Base-by-base conservation (phyloP, 441 rosid species). In the Jatropha multifida region DNA sequence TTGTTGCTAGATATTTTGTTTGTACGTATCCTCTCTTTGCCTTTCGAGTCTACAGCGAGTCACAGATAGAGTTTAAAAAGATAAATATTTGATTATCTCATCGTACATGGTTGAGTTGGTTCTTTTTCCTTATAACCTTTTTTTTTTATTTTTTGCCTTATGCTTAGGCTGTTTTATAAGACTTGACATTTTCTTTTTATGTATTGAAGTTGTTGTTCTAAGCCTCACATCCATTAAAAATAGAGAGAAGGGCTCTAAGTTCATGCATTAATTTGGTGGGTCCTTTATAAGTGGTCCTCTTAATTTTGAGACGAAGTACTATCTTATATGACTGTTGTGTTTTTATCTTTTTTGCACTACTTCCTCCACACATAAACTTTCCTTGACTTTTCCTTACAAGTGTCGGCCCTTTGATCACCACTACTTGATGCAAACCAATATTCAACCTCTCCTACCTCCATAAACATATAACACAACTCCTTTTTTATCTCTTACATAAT, bases 391-490 rank as follows among this genome's bases (percentile, higher is more conserved):
- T 55, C 58, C 73, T 77, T 69, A 32, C 55, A 54, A 46, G 13
- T 14, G 81, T 74, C 75, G 84, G 86, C 13, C 84, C 81, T 65
- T 76, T 71, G 76, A 78, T 49, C 41, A 40, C 61, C 69, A 69
- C 80, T 23, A 12, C 7, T 67, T 63, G 63, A 71, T 72, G 73
- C 51, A 27, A 65, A 74, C 49, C 74, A 42, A 42, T 42, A 68
- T 46, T 66, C 58, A 49, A 61, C 27, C 41, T 54, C 54, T 37
- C 9, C 17, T 9, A 59, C 63, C 63, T 23, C 38, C 63, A 59
- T 59, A 10, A 59, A 59, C 5, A 59, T 11, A 59, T 10, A 13
- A 66, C 49, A 7, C 18, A 37, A 27, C 27, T 20, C 23, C 7
- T 2, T 3, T 32, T 38, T 61, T 61, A 26, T 61, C 41, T 12